Conservation (phyloP, 2,329 filamentous ascomycete genomes). For the Colletotrichum musicola region DNA sequence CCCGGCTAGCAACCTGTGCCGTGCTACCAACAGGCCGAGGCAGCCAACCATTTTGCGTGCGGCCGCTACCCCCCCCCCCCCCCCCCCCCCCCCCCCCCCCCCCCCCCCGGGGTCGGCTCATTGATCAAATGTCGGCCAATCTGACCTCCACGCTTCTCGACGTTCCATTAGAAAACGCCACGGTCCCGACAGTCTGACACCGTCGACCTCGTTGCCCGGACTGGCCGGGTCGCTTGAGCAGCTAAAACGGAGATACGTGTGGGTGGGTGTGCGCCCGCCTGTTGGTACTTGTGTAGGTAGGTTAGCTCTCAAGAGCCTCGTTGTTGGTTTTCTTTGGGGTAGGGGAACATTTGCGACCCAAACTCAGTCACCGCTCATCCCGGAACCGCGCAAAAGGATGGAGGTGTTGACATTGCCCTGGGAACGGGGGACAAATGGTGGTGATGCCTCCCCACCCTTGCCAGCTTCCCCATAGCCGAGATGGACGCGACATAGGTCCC, state of each 20-base stretch:
- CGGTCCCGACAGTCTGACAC: slow-evolving; percentile 35
- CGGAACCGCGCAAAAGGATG: background rate
- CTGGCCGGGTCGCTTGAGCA: slow-evolving; percentile 9
- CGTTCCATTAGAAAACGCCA: slow-evolving; percentile 33
- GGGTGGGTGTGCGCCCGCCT: background rate
- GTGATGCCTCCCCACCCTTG: background rate
- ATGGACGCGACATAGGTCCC: slow-evolving; percentile 12
- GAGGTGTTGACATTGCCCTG: slow-evolving; percentile 3
- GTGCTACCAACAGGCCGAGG: slow-evolving; percentile 31
- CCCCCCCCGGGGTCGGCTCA: slow-evolving; percentile 23
- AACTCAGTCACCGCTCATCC: slow-evolving; percentile 26
- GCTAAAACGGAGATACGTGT: slow-evolving; percentile 1
- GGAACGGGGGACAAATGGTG: background rate
- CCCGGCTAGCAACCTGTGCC: slow-evolving; percentile 30
- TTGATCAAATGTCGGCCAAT: slow-evolving; percentile 15
- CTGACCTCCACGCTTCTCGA: slow-evolving; percentile 33
- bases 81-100: slow-evolving; percentile 1
- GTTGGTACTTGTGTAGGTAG: slow-evolving; percentile 2
- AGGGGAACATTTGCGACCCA: slow-evolving; percentile 1
- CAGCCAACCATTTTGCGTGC: slow-evolving; percentile 30
- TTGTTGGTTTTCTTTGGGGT: slow-evolving; percentile 8
- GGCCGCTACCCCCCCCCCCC: slow-evolving; percentile 6
- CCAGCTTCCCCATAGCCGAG: slow-evolving; percentile 13
- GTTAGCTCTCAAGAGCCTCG: slow-evolving; percentile 9
- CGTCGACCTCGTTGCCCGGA: slow-evolving; percentile 8